These are phyloP conservation scores for Phylloporus sp. DNA, from an alignment of 768 basidiomycete species.

Conservation along the genomic window DNA sequence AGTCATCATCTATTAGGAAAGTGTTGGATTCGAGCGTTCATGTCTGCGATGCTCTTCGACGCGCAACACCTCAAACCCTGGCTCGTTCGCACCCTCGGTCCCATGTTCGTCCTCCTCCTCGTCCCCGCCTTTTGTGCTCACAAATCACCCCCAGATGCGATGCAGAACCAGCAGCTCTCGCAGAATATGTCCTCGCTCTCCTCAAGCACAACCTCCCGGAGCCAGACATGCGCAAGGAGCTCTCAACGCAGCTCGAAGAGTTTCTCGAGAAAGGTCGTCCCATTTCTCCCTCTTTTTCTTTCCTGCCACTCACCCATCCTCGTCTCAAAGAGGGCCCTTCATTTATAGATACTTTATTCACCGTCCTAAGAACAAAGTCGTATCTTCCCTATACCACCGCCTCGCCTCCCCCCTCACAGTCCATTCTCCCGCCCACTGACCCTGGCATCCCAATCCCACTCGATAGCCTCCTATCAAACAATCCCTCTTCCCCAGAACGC, in stretches of 20 bases:
- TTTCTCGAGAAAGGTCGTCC: constrained; percentile 85
- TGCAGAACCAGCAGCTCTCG: constrained; percentile 89
- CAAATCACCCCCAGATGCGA: constrained; percentile 65
- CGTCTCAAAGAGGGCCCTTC: constrained; percentile 50
- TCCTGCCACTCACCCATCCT: constrained; percentile 11
- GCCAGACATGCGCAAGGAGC: constrained; percentile 73
- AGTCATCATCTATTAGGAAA: no score
- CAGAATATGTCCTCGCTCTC: constrained; percentile 91
- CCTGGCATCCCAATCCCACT: constrained; percentile 78
- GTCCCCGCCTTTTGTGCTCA: background rate
- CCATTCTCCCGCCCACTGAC: constrained; percentile 39
- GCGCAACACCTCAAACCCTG: constrained; percentile 73
- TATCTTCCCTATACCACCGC: constrained; percentile 69
- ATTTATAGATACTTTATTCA: constrained; percentile 86
- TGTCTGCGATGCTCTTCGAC: constrained; percentile 58
- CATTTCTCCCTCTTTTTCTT: background rate
- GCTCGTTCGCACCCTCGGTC: constrained; percentile 85
- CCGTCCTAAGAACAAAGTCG: constrained; percentile 77
- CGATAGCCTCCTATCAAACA: constrained; percentile 52
- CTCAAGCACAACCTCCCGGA: constrained; percentile 87
- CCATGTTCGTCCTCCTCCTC: constrained; percentile 54
- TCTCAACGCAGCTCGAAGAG: constrained; percentile 75
- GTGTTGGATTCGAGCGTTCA: background rate
- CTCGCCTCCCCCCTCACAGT: constrained; percentile 33
- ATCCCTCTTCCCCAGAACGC: constrained; percentile 45